Percentiles rank a stretch among this genome's conserved stretches.
These are phyloP conservation scores for Fusarium incarnatum DNA, from an alignment of 2,329 filamentous ascomycete genomes.

Conservation along the genomic window DNA sequence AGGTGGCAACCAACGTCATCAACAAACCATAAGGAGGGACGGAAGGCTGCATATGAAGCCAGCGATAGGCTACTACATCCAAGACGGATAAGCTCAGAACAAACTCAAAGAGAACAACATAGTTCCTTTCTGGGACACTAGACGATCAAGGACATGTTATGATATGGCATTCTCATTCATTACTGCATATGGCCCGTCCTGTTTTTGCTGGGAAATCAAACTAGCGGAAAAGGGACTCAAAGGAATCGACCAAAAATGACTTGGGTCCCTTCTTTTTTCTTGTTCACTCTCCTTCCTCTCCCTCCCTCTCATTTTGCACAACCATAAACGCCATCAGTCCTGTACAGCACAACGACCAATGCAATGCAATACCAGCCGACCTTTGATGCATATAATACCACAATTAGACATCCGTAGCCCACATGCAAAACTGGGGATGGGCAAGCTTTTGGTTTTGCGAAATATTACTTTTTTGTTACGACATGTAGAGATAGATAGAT, in stretches of 20 bases:
- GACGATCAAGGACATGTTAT: slow-evolving; percentile 1
- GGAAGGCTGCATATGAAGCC: slow-evolving; percentile 12
- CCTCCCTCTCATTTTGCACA: slow-evolving; percentile 32
- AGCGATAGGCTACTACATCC: slow-evolving; percentile 11
- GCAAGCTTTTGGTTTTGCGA: slow-evolving; percentile 36
- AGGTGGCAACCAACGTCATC: slow-evolving; percentile 36
- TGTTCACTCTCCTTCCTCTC: not conserved
- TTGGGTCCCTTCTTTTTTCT: slow-evolving; percentile 17
- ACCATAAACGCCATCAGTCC: slow-evolving; percentile 48
- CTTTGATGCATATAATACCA: slow-evolving; percentile 52
- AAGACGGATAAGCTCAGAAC: slow-evolving; percentile 17
- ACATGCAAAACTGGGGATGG: slow-evolving; percentile 31
- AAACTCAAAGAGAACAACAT: slow-evolving; percentile 15
- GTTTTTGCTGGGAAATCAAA: slow-evolving; percentile 35
- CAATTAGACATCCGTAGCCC: slow-evolving; percentile 47
- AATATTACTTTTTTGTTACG: slow-evolving; percentile 49
- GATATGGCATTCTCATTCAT: slow-evolving; percentile 39
- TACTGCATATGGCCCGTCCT: slow-evolving; percentile 37
- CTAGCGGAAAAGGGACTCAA: slow-evolving; percentile 23
- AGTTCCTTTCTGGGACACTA: slow-evolving; percentile 1
- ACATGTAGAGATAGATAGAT: slow-evolving; percentile 40
- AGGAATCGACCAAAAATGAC: slow-evolving; percentile 12
- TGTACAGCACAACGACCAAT: slow-evolving; percentile 46
- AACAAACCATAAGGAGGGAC: slow-evolving; percentile 5
- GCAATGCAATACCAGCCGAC: slow-evolving; percentile 48